Conservation (phyloP, 805 yeast species). For the Metschnikowia kofuensis region DNA sequence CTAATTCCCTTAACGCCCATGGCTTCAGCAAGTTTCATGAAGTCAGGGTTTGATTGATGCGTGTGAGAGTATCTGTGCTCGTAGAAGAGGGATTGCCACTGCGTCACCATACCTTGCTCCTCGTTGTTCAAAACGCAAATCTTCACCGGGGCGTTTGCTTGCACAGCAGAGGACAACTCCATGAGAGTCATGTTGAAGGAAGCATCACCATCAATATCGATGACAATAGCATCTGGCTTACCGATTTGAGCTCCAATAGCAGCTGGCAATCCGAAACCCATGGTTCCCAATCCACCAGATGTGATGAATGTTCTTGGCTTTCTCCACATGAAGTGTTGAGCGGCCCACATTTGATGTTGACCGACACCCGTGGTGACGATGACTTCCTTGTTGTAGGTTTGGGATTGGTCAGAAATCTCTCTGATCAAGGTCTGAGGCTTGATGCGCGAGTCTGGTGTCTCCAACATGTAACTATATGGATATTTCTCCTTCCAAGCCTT, state of each 20-base stretch:
- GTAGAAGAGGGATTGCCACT: conserved; percentile 97
- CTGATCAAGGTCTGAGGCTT: conserved; percentile 91
- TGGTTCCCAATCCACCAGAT: conserved; percentile 98
- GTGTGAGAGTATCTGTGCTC: conserved; percentile 98
- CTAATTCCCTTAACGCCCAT: conserved; percentile 88
- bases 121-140: conserved; percentile 88
- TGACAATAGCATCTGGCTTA: conserved; percentile 89
- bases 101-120: conserved; percentile 99
- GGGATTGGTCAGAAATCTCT: conserved; percentile 72
- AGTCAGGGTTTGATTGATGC: conserved; percentile 93
- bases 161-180: conserved; percentile 92
- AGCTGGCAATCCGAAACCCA: conserved; percentile 97
- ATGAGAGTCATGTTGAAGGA: conserved; percentile 97
- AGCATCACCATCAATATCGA: conserved; percentile 98
- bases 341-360: conserved; percentile 99
- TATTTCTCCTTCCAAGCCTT: conserved; percentile 80
- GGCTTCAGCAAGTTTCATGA: conserved; percentile 87
- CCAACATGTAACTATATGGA: conserved; percentile 80
- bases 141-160: conserved; percentile 89
- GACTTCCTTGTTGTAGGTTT: conserved; percentile 64
- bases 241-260: conserved; percentile 99
- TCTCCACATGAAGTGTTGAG: conserved; percentile 94
- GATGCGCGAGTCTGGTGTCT: conserved; percentile 74
- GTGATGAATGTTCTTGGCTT: conserved; percentile 91
- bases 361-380: conserved; percentile 98